Conservation (phyloP, 2,329 filamentous ascomycete species). For the Ophiostoma novo-ulmi region DNA sequence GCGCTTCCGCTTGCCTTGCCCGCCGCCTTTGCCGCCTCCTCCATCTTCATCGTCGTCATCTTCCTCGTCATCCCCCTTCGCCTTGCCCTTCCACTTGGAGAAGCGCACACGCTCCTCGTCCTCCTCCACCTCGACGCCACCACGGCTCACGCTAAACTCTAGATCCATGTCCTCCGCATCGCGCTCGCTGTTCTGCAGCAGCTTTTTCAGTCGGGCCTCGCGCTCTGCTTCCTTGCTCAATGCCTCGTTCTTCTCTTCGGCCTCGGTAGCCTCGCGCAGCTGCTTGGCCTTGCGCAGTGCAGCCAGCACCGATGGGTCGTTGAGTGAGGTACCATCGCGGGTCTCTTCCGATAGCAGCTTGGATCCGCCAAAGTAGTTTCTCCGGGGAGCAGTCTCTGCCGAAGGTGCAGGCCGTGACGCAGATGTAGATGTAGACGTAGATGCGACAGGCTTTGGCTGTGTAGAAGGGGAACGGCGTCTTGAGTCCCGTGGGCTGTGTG, state of each 20-base stretch:
- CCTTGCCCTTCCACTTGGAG: slow-evolving; percentile 48
- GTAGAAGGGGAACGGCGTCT: neutral
- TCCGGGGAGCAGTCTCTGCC: slow-evolving; percentile 33
- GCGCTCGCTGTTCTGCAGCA: slow-evolving; percentile 67
- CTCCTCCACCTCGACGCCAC: slow-evolving; percentile 76
- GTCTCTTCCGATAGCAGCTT: slow-evolving; percentile 52
- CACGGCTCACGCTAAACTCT: slow-evolving; percentile 85
- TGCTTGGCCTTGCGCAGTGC: slow-evolving; percentile 79
- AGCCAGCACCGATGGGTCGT: slow-evolving; percentile 73
- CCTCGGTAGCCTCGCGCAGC: slow-evolving; percentile 47
- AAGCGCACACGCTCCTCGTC: slow-evolving; percentile 61
- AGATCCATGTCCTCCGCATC: slow-evolving; percentile 91
- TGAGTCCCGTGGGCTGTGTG: neutral
- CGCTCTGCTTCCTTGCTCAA: slow-evolving; percentile 45
- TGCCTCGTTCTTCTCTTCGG: slow-evolving; percentile 36
- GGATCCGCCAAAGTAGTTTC: slow-evolving; percentile 60
- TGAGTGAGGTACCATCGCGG: slow-evolving; percentile 52
- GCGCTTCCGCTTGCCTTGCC: slow-evolving; percentile 56
- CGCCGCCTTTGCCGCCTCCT: slow-evolving; percentile 40
- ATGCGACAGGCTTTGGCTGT: slow-evolving; percentile 27
- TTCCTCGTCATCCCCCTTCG: slow-evolving; percentile 43
- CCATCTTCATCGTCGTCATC: slow-evolving; percentile 44
- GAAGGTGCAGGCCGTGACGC: neutral
- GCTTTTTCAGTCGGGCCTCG: slow-evolving; percentile 64
- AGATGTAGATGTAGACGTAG: neutral